Base-by-base conservation (phyloP, 345 rosid genomes). In the Brassica incana region DNA sequence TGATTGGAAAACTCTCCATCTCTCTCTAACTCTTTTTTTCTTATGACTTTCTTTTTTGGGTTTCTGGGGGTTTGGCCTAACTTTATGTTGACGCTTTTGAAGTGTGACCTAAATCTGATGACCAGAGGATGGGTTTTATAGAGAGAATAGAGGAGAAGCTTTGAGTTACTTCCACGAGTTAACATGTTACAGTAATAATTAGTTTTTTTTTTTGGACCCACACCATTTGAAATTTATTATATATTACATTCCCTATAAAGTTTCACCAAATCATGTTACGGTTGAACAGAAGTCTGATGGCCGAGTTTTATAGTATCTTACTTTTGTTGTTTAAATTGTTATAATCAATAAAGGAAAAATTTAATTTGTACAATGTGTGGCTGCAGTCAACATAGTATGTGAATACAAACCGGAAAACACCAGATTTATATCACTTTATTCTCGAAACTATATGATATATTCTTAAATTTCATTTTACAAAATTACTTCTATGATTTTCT, bases 1-100 rank as follows among this genome's bases (percentile, higher is more conserved):
- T 94, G 30, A 91, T 85, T 5, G 97, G 97, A 78, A 91, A 88
- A 75, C 59, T 78, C 78, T 83, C 95, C 96, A 94, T 92, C 35
- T 77, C 15, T 72, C 56, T 70, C 56, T 71, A 10, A 14, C 18
- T 32, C 9, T 54, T 14, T 2, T 30, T 33, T 14, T 0, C 4
- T 59, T 20, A 59, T 23, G 20, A 6, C 11, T 4, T 29, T 45
- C 54, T n/a, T 32, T 30, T 50, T 20, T 52, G 15, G 12, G 5
- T 18, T 71, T 56, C 4, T 33, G 15, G 6, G 6, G 32, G 3
- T 58, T 3, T 52, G 7, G 64, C 80, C 80, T 63, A 70, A 71
- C 71, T 78, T 78, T 71, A 59, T 27, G 81, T 36, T 71, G 67
- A 72, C 12, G 72, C 33, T 72, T 72, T 5, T 40, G 54, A 43